Conservation (phyloP, 805 yeast species). For the Lipomyces yamadae region DNA sequence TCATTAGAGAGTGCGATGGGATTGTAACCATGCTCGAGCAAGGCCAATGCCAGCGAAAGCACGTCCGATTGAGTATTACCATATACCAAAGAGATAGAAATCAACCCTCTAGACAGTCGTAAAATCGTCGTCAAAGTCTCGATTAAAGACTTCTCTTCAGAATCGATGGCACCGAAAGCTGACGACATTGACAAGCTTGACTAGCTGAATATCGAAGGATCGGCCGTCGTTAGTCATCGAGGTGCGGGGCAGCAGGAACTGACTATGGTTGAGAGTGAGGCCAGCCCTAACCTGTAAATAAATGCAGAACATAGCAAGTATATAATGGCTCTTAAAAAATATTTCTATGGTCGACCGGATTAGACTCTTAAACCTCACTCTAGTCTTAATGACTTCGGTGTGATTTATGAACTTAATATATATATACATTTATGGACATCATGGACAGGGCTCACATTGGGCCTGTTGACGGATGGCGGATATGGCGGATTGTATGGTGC, state of each 20-base stretch:
- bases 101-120: constrained; percentile 5
- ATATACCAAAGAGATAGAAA: constrained; percentile 1
- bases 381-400: no score
- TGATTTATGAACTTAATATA: no score
- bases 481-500: no score
- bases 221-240: background rate
- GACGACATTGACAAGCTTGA: constrained; percentile 6
- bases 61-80: constrained; percentile 3
- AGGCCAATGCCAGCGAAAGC: constrained; percentile 4
- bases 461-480: no score
- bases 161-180: constrained; percentile 8
- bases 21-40: constrained; percentile 10
- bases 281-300: background rate
- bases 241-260: background rate
- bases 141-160: constrained; percentile 4
- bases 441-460: no score
- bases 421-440: no score
- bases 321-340: no score
- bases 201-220: background rate
- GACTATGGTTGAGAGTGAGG: background rate
- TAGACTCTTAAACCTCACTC: no score
- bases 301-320: background rate
- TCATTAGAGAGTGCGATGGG: constrained; percentile 4
- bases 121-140: constrained; percentile 6
- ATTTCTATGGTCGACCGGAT: no score